Evolutionary conservation across 345 rosid species (phyloP), one percentile per base, ranked within the genome.

Genomic region (Raphanus raphanistrum): DNA sequence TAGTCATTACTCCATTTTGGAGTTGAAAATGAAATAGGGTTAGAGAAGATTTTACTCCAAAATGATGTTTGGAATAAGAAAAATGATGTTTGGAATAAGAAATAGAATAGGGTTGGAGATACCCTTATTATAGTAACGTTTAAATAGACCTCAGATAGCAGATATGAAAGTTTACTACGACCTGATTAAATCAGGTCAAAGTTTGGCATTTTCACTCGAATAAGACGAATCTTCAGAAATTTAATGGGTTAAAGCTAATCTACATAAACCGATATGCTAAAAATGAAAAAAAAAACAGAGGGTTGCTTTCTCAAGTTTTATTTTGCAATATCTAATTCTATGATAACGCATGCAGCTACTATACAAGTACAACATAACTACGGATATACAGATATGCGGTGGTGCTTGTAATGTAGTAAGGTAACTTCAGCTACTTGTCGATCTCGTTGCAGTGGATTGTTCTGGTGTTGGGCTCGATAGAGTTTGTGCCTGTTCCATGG

Each of bases 381-480:
- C 33, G 33, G 66, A 59, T 80, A 63, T 75, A 75, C 82, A 80
- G 17, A 54, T 59, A 26, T 59, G n/a, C 4, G 62, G 72, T 75
- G 62, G 63, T 11, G 70, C 17, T 61, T 67, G 48, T 35, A 27
- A 32, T 54, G 67, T 70, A 41, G 67, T 31, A 41, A 2, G 69
- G 54, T 38, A 64, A 70, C 76, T 70, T 80, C 63, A 80, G 72
- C 79, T 80, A 80, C 79, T 41, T 63, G 79, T 65, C 4, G 75
- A 68, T 79, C n/a, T 68, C 2, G 65, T 73, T 33, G 33, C 73
- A 43, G 55, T 48, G 10, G 80, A 65, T 16, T 58, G 25, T 28
- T 75, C 69, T 48, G 79, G 72, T 27, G 55, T 45, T 66, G 73
- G 79, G 63, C 83, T 65, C 57, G 28, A 17, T 59, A 76, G 69